phyloP scores from a whole-genome alignment of 2,329 filamentous ascomycete species.

The Tolypocladium paradoxum region DNA sequence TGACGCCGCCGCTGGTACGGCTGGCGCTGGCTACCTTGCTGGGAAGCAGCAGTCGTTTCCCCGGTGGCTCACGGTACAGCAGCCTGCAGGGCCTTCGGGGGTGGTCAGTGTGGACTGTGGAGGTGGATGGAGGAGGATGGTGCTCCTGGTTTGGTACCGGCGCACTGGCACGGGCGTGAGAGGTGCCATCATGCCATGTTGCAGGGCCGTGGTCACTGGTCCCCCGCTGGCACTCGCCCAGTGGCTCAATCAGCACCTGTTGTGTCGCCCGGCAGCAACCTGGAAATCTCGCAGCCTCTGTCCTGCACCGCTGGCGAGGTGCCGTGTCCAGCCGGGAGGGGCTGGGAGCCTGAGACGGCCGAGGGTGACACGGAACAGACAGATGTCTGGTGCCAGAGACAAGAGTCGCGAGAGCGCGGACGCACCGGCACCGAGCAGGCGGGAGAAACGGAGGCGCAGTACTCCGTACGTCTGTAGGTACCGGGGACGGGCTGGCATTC shows the following conservation, averaged over 20 bases:
- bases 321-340: no score
- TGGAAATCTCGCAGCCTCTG: background rate
- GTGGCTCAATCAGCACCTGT: no score
- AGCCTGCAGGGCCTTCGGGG: no score
- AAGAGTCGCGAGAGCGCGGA: no score
- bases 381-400: background rate
- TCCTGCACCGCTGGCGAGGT: background rate
- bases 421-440: background rate
- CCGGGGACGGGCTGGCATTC: background rate
- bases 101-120: background rate
- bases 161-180: background rate
- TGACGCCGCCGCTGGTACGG: constrained; percentile 15
- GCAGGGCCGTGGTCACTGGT: background rate
- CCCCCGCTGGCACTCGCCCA: background rate
- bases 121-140: background rate
- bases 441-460: background rate
- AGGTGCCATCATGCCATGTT: background rate
- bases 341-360: no score
- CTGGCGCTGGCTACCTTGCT: constrained; percentile 6
- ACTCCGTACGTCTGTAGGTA: no score
- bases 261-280: background rate
- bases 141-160: background rate
- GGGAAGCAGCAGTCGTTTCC: constrained; percentile 1
- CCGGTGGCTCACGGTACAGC: background rate
- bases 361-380: background rate